Conservation (phyloP, 148 eudicot species). For the Talinum fruticosum region DNA sequence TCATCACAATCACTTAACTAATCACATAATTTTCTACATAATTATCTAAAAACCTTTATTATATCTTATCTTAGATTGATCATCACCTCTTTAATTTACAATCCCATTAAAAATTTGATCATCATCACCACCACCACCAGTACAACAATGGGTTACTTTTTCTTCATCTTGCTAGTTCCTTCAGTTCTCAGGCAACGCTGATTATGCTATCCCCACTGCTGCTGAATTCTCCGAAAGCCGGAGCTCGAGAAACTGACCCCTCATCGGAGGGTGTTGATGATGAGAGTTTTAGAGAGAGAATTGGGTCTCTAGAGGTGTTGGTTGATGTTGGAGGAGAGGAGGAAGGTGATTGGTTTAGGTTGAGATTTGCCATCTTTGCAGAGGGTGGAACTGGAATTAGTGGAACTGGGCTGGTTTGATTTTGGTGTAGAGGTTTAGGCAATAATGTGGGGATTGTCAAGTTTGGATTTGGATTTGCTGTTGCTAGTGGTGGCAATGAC, state of each 20-base stretch:
- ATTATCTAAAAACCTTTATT: slow-evolving; percentile 8
- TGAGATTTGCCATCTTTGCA: slow-evolving; percentile 61
- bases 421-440: not conserved
- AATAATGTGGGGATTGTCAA: not conserved
- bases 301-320: slow-evolving; percentile 19
- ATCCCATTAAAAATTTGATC: not conserved
- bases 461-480: not conserved
- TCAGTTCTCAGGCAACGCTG: slow-evolving; percentile 56
- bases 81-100: slow-evolving; percentile 7
- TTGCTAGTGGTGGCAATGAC: slow-evolving; percentile 2
- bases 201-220: slow-evolving; percentile 70
- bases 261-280: slow-evolving; percentile 28
- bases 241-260: slow-evolving; percentile 23
- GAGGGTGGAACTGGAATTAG: slow-evolving; percentile 56
- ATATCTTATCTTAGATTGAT: slow-evolving; percentile 4
- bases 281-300: slow-evolving; percentile 48
- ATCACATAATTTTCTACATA: not conserved
- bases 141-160: not conserved
- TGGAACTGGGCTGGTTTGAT: slow-evolving; percentile 31
- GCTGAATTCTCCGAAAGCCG: slow-evolving; percentile 41
- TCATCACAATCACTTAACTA: slow-evolving; percentile 27
- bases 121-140: not conserved
- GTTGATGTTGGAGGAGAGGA: slow-evolving; percentile 26
- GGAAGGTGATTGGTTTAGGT: slow-evolving; percentile 44
- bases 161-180: not conserved